Conservation (phyloP, 2,329 filamentous ascomycete species). For the Pseudopithomyces maydicus region DNA sequence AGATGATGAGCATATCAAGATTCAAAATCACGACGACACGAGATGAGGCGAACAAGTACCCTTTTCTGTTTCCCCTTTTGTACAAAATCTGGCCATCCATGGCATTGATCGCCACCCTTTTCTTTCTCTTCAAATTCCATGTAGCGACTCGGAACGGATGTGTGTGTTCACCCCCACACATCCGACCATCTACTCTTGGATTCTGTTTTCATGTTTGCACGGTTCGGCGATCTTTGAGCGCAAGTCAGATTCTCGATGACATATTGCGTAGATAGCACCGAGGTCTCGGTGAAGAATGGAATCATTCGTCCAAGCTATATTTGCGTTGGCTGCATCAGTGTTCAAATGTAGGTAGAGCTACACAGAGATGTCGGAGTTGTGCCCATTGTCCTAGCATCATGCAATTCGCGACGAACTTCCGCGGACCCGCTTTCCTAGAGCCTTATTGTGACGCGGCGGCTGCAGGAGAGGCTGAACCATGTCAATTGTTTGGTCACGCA, state of each 20-base stretch:
- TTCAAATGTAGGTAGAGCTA: too few species aligned
- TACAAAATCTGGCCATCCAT: conserved; percentile 18
- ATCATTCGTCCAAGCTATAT: neutral
- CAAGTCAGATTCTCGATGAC: neutral
- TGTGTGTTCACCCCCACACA: neutral
- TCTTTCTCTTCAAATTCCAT: neutral
- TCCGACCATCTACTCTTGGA: neutral
- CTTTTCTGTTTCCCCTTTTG: conserved; percentile 20
- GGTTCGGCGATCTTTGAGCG: conserved; percentile 2
- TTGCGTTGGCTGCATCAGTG: too few species aligned
- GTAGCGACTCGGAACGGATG: neutral
- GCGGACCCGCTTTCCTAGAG: neutral
- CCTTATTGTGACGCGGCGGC: neutral
- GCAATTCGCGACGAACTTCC: neutral
- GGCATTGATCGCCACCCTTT: neutral
- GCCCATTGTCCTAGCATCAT: neutral
- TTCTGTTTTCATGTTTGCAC: neutral
- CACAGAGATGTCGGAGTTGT: neutral
- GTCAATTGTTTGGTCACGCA: neutral
- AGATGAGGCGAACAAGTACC: conserved; percentile 16
- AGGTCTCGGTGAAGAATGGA: conserved; percentile 1
- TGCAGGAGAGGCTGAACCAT: neutral
- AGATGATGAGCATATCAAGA: conserved; percentile 30
- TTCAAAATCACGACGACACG: conserved; percentile 32
- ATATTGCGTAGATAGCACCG: conserved; percentile 9